Evolutionary conservation across 2,329 filamentous ascomycete genomes (phyloP), one percentile per base, ranked within the genome.

Genomic region (Pezicula rhizophila): DNA sequence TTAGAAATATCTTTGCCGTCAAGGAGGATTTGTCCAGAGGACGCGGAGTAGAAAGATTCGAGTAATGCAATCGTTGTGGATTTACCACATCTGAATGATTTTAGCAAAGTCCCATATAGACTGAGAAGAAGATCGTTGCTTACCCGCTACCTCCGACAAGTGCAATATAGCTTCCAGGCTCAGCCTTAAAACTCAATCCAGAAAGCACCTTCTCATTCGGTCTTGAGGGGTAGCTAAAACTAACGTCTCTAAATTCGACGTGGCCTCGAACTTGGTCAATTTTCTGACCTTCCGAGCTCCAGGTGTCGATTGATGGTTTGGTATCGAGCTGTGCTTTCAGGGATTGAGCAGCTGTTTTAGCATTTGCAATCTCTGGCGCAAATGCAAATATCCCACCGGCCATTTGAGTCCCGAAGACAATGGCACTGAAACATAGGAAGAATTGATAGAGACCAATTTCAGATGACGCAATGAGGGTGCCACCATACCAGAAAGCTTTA

Each of bases 41-140:
- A 70, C 0, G 82, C 68, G 35, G 87, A 79, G 63, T 92, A 92
- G 66, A 91, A 90, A 12, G 80, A 48, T 25, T 57, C 80, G 8
- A 84, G 64, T 1, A 84, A 67, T 47, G 75, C 72, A 37, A 91
- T 77, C 44, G 87, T 79, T 14, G 80, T 87, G 1, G 82, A 85
- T 69, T 90, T 87, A 37, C 84, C 84, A 48, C 82, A 85, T 7
- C 23, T 23, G 23, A 23, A 23, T 3, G 23, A 23, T 23, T 23
- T 23, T 23, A 23, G 6, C 23, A 23, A 23, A 23, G 23, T 23
- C 23, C 23, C 4, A 23, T 23, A 23, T 1, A 23, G 6, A 1
- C 23, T 23, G 23, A 23, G 23, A 23, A 23, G 20, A 23, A 23
- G 23, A 23, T 23, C 1, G 23, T 23, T 23, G 23, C 23, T 23